These are phyloP conservation scores for Mesembryanthemum crystallinum DNA, from an alignment of 148 eudicot genomes.

Conservation along the genomic window DNA sequence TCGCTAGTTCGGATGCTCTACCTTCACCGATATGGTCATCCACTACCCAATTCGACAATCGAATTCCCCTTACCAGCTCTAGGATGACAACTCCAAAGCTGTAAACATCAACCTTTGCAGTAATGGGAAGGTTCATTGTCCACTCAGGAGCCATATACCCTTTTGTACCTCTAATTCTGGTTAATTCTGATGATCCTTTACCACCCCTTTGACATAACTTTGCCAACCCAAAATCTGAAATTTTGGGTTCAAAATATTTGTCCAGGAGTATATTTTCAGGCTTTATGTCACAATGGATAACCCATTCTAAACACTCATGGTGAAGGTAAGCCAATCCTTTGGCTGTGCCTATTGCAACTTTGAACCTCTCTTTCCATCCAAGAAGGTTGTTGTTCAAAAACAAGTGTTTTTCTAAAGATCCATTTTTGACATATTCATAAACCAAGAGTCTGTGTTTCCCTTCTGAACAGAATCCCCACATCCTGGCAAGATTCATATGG, in stretches of 20 bases:
- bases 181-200: slow-evolving; percentile 35
- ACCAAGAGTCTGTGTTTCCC: slow-evolving; percentile 46
- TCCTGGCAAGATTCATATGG: slow-evolving; percentile 64
- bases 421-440: slow-evolving; percentile 49
- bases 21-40: slow-evolving; percentile 16
- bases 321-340: slow-evolving; percentile 76
- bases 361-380: slow-evolving; percentile 54
- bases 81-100: slow-evolving; percentile 63
- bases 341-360: slow-evolving; percentile 41
- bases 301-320: slow-evolving; percentile 80
- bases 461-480: slow-evolving; percentile 69
- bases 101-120: slow-evolving; percentile 64
- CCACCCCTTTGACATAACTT: slow-evolving; percentile 53
- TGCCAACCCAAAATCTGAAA: slow-evolving; percentile 66
- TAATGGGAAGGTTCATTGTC: slow-evolving; percentile 61
- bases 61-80: slow-evolving; percentile 64
- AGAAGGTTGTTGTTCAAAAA: slow-evolving; percentile 31
- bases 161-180: slow-evolving; percentile 58
- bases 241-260: slow-evolving; percentile 47
- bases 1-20: slow-evolving; percentile 33
- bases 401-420: slow-evolving; percentile 50
- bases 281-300: slow-evolving; percentile 75
- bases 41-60: slow-evolving; percentile 41
- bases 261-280: slow-evolving; percentile 65
- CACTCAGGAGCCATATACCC: slow-evolving; percentile 76